Evolutionary conservation across 495 filamentous ascomycete species (phyloP), one percentile per base, ranked within the genome.

Genomic region (Lophiostoma macrostomum): DNA sequence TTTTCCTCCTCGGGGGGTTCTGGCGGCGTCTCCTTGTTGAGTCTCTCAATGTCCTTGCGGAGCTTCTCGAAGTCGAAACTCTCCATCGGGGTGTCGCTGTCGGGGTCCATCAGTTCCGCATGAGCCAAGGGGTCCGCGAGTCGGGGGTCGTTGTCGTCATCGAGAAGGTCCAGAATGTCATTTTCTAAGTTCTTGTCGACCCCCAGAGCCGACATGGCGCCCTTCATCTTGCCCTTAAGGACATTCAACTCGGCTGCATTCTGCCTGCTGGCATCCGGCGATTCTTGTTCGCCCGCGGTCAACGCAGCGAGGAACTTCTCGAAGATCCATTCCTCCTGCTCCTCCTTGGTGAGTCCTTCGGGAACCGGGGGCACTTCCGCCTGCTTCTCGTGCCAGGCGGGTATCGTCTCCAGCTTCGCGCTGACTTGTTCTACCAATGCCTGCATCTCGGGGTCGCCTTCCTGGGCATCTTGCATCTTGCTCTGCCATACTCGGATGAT

Each of bases 181-280:
- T 34, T 7, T 11, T 39, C 49, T 30, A 22, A 7, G 13, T 14
- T 24, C 18, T 39, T 22, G 23, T 57, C 39, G 20, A 27, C 53
- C 19, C 32, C 35, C 52, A 44, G 35, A 12, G 25, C 38, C 4
- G 27, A 29, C 20, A 53, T 12, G 18, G 45, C 19, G 16, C 27
- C 39, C 25, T 44, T n/a, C 50, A 36, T 53, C 7, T 38, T 18
- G 29, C 50, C 35, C 22, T 43, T 24, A 16, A 41, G 22, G n/a
- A 48, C 23, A 3, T 39, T 39, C 10, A 39, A 23, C 3, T 19
- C 16, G 39, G 48, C 3, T 18, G 45, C 14, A 2, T 48, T 44
- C n/a, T 35, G 16, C 3, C 28, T 23, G 24, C 31, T 19, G n/a
- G 38, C 28, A 19, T 37, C 20, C 0, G 27, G 22, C 22, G n/a